phyloP scores from a whole-genome alignment of 2,329 filamentous ascomycete species.

The Alternaria gansuensis region DNA sequence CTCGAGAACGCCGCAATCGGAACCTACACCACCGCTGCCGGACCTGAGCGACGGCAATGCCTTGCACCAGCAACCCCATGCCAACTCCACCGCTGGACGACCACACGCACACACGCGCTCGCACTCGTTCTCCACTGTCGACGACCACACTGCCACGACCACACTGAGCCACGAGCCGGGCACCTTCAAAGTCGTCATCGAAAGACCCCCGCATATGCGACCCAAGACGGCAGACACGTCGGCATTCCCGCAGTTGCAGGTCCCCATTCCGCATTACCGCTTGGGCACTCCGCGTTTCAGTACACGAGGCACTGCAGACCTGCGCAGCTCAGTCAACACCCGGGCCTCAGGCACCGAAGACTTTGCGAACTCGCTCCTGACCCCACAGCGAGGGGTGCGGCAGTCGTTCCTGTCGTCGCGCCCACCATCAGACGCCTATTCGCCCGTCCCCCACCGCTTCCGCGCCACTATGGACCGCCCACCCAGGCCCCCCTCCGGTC shows the following conservation, averaged over 20 bases:
- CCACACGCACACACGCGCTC: conserved; percentile 60
- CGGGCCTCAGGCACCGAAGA: conserved; percentile 74
- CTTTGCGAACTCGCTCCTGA: conserved; percentile 67
- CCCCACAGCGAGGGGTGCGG: conserved; percentile 49
- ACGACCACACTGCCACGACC: conserved; percentile 64
- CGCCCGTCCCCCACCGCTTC: conserved; percentile 45
- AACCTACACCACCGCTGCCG: conserved; percentile 37
- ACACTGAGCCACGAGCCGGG: conserved; percentile 68
- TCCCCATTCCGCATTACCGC: conserved; percentile 84
- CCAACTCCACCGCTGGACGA: conserved; percentile 27
- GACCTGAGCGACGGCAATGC: conserved; percentile 31
- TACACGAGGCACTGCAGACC: conserved; percentile 74
- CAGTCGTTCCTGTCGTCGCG: conserved; percentile 50
- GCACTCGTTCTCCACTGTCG: conserved; percentile 79
- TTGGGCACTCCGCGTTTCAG: conserved; percentile 85
- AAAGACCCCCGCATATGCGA: conserved; percentile 69
- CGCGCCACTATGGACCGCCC: conserved; percentile 50
- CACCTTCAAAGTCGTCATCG: conserved; percentile 82
- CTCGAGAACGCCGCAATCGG: conserved; percentile 43
- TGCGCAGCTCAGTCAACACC: conserved; percentile 82
- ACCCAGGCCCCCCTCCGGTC: conserved; percentile 45
- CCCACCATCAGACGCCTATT: conserved; percentile 51
- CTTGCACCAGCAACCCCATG: conserved; percentile 23
- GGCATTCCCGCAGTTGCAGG: conserved; percentile 69
- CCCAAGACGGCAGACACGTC: conserved; percentile 69